Evolutionary conservation across 371 early-diverging fungal genomes (phyloP).

Genomic region (Apophysomyces trapeziformis): DNA sequence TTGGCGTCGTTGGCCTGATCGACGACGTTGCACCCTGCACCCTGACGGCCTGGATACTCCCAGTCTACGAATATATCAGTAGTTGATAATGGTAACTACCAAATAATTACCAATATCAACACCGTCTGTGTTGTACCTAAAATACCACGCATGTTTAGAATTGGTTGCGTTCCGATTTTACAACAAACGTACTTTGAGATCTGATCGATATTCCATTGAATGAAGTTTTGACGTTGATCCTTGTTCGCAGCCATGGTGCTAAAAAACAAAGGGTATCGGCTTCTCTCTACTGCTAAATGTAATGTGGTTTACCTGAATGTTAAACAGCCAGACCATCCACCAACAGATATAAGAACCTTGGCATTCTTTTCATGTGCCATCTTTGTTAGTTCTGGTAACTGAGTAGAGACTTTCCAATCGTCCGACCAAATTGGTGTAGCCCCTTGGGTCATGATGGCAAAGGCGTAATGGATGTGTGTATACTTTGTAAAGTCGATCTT

Average conservation of each 20-base stretch:
- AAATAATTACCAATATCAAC: slow-evolving; percentile 38
- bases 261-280: slow-evolving; percentile 28
- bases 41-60: slow-evolving; percentile 67
- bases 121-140: slow-evolving; percentile 37
- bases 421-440: slow-evolving; percentile 42
- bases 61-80: slow-evolving; percentile 37
- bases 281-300: too few species aligned
- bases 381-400: slow-evolving; percentile 40
- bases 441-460: slow-evolving; percentile 37
- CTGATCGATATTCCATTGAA: slow-evolving; percentile 42
- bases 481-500: slow-evolving; percentile 49
- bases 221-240: slow-evolving; percentile 42
- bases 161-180: too few species aligned
- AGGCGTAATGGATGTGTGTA: slow-evolving; percentile 66
- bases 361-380: slow-evolving; percentile 48
- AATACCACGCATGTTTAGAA: too few species aligned
- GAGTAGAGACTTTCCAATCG: slow-evolving; percentile 13
- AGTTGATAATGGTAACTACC: not conserved
- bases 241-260: slow-evolving; percentile 44
- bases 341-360: slow-evolving; percentile 59
- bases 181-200: slow-evolving; percentile 20
- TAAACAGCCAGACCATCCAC: slow-evolving; percentile 79
- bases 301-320: slow-evolving; percentile 50
- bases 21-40: slow-evolving; percentile 56
- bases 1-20: slow-evolving; percentile 45